Evolutionary conservation across 345 rosid genomes (phyloP), one percentile per base, ranked within the genome.

Genomic region (Gossypium thurberi): DNA sequence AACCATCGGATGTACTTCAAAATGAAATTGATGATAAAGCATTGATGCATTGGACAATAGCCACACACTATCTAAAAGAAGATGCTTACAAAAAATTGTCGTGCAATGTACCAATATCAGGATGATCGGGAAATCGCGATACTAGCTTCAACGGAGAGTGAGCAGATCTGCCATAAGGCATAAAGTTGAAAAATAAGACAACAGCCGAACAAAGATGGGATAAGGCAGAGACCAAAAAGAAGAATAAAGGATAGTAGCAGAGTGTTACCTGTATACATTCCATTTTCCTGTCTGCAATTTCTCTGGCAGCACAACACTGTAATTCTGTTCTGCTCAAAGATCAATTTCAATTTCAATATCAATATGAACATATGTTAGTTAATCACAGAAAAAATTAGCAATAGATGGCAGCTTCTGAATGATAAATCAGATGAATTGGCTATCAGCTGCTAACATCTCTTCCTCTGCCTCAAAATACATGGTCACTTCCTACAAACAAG

Each of bases 241-340:
- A 44, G 73, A 4, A 26, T 0, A 46, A 50, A 65, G n/a, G 43
- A 68, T 18, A 59, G 6, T 52, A 50, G 64, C 44, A 18, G 26
- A 63, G 9, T 17, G 74, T 26, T 23, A 95, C 99, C 98, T 87
- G 85, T 88, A 91, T 3, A 95, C 99, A 66, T 91, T 91, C 99
- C 98, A 95, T 78, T 87, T 86, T 40, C 98, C 99, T 1, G 94
- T 84, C 48, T 85, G 87, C 87, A 95, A 77, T 82, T 88, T 92
- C 86, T 95, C 99, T 0, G 99, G 99, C 70, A 95, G 97, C 76
- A 85, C 96, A 74, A 88, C 94, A 78, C 99, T 92, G 52, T 82
- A 95, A 0, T 96, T 94, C 78, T 85, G 90, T 74, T 88, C 99
- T 95, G 89, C 69, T 85, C 57, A 70, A 8, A 55, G 12, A 55